phyloP scores from a whole-genome alignment of 805 yeast genomes.

The Myxozyma nipponensis region DNA sequence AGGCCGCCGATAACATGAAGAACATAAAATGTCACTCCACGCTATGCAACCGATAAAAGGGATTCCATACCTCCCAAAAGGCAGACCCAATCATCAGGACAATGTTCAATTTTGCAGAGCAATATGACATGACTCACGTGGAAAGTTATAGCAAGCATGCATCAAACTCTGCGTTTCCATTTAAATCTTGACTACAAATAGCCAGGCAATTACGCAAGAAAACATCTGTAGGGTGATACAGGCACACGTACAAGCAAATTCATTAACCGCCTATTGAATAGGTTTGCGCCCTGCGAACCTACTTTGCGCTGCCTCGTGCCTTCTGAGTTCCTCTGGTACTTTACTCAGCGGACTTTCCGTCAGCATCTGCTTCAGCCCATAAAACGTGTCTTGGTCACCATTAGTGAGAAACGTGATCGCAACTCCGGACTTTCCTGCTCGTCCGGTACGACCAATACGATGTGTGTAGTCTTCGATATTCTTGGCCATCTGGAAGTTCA shows the following conservation, averaged over 20 bases:
- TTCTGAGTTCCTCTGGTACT: constrained; percentile 42
- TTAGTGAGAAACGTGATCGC: constrained; percentile 69
- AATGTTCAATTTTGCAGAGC: constrained; percentile 22
- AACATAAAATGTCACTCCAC: background rate
- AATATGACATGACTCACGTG: constrained; percentile 23
- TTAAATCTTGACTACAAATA: too few relatives aligned
- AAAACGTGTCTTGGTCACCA: constrained; percentile 50
- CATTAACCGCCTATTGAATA: constrained; percentile 1
- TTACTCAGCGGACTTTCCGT: constrained; percentile 40
- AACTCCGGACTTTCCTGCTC: constrained; percentile 81
- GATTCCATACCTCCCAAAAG: background rate
- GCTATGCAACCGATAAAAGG: background rate
- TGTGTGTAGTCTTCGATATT: constrained; percentile 82
- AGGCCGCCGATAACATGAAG: background rate
- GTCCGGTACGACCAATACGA: constrained; percentile 93
- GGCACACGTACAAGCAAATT: too few relatives aligned
- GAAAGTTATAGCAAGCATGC: constrained; percentile 14
- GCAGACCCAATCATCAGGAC: too few relatives aligned
- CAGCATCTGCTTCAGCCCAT: constrained; percentile 50
- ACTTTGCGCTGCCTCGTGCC: constrained; percentile 19
- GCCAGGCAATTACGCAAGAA: too few relatives aligned
- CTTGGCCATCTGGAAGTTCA: constrained; percentile 81
- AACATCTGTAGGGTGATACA: background rate
- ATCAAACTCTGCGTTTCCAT: constrained; percentile 26
- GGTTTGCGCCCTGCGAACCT: constrained; percentile 7